Base-by-base conservation (phyloP, 1,284 basidiomycete species). In the Ceratobasidium sp. region DNA sequence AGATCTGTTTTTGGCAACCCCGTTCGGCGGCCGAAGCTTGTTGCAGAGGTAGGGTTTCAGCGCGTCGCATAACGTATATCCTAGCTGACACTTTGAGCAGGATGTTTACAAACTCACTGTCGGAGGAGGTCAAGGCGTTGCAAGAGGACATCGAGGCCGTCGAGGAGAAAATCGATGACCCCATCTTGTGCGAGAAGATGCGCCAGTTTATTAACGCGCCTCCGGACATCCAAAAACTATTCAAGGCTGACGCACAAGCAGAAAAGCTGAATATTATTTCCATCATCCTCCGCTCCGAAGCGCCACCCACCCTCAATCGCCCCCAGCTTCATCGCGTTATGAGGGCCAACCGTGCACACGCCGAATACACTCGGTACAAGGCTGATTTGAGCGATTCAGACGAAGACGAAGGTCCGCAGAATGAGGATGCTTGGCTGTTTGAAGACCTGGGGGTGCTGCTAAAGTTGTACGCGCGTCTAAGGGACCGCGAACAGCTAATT, bases 1-100 rank as follows among this genome's bases (percentile, higher is more conserved):
- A 76, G 98, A 99, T 82, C 89, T 99, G 52, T 99, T 99, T 87
- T 89, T 99, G n/a, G 98, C 97, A 0, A 93, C 97, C 82, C 98
- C 98, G 0, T 99, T 99, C 83, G 97, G 97, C 8, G 95, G 96
- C 5, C 91, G 91, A 80, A 97, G 95, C 83, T 88, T 99, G 38
- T 87, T 98, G 18, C 97, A 98, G 84, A 88, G 95, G 94, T 93
- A 80, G 67, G 85, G 27, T 48, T 10, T 52, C 65, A 50, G 35
- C 12, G 50, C 44, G 20, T 67, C 50, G 27, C 27, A 27, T 54
- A 2, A 8, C n/a, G 44, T 44, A 44, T 50, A 41, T 38, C 7
- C 35, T 33, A 33, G 69, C 82, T 60, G 80, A 50, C 27, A 23
- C 52, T 41, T 82, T 59, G 38, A 10, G 10, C 55, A 96, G 95